A percentile compares a stretch with the other conserved stretches of the same genome.
These are phyloP conservation scores for Teratosphaeria destructans DNA, from an alignment of 2,329 filamentous ascomycete species.

Conservation along the genomic window DNA sequence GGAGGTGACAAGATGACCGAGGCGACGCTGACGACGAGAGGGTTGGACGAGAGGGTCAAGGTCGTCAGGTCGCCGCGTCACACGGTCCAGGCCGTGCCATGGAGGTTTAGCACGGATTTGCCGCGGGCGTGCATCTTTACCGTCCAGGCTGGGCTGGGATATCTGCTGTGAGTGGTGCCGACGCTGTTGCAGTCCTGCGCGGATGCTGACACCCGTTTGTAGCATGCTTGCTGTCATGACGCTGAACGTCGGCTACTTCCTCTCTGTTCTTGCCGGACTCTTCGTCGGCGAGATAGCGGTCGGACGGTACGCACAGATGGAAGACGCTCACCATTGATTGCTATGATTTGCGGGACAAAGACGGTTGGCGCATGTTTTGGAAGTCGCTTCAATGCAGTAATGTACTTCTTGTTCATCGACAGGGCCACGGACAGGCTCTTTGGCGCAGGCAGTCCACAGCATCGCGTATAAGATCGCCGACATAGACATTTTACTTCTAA, in stretches of 20 bases:
- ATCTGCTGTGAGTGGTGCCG: constrained; percentile 62
- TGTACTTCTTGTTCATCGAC: too few relatives aligned
- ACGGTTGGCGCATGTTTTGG: too few relatives aligned
- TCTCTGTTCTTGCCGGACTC: constrained; percentile 64
- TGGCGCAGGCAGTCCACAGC: too few relatives aligned
- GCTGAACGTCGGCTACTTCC: constrained; percentile 74
- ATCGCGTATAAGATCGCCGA: too few relatives aligned
- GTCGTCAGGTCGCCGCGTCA: constrained; percentile 49
- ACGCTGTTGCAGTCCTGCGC: background rate
- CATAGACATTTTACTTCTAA: too few relatives aligned
- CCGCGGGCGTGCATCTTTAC: constrained; percentile 61
- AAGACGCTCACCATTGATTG: constrained; percentile 29
- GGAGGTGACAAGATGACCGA: constrained; percentile 45
- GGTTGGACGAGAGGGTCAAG: constrained; percentile 68
- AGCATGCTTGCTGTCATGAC: constrained; percentile 94
- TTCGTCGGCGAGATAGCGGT: constrained; percentile 80
- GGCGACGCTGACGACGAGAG: constrained; percentile 60
- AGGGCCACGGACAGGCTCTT: too few relatives aligned
- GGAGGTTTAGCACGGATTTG: constrained; percentile 71
- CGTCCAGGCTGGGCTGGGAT: constrained; percentile 64
- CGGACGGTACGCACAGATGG: constrained; percentile 53
- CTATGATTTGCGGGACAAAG: background rate
- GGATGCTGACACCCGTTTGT: constrained; percentile 11
- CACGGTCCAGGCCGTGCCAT: constrained; percentile 51
- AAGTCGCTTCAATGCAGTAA: too few relatives aligned